Percentiles rank a stretch among this genome's conserved stretches.
Conservation (phyloP, 345 rosid genomes). For the Salix brachista region DNA sequence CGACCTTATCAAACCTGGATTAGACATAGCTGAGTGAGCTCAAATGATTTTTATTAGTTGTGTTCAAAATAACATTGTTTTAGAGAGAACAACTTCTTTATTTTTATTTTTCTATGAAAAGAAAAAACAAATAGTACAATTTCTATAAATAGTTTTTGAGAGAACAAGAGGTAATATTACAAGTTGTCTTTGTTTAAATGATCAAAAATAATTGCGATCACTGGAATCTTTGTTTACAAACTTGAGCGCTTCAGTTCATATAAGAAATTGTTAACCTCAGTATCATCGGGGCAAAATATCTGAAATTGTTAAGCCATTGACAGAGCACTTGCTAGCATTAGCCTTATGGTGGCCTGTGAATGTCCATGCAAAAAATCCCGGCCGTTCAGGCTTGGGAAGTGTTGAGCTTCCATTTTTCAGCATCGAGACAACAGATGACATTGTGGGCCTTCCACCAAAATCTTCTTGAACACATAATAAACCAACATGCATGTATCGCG, state of each 20-base stretch:
- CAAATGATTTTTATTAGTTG: no score
- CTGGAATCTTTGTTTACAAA: not conserved
- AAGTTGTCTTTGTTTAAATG: not conserved
- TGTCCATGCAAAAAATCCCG: slow-evolving; percentile 30
- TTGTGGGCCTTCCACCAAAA: no score
- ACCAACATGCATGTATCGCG: no score
- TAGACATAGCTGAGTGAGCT: no score
- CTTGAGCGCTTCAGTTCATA: no score
- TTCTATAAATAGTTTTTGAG: not conserved
- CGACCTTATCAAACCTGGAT: no score
- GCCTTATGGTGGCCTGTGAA: not conserved
- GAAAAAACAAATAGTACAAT: no score
- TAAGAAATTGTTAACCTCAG: no score
- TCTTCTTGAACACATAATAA: no score
- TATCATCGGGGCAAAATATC: slow-evolving; percentile 19
- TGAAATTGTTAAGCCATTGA: slow-evolving; percentile 15
- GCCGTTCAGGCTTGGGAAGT: slow-evolving; percentile 36
- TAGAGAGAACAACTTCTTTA: no score
- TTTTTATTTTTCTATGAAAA: not conserved
- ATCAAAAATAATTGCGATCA: not conserved
- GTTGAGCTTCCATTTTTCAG: slow-evolving; percentile 32
- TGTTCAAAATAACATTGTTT: no score
- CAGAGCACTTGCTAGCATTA: not conserved
- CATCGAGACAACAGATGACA: slow-evolving; percentile 43
- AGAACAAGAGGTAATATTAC: not conserved